Conservation (phyloP, 768 basidiomycete genomes). For the Wakefieldia striispora region DNA sequence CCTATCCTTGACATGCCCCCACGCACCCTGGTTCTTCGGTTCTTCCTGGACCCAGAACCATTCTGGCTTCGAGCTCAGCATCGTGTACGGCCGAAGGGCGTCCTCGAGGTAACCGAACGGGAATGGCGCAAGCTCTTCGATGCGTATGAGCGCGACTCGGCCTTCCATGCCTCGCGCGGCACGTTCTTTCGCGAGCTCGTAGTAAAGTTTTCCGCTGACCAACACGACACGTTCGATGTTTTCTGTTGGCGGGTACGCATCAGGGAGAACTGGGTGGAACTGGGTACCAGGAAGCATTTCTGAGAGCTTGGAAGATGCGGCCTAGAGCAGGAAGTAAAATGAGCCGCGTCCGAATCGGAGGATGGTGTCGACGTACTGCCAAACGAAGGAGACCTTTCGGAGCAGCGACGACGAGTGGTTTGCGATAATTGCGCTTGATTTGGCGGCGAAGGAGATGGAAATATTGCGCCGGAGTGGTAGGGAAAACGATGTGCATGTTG, state of each 20-base stretch:
- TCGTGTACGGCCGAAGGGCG: constrained; percentile 45
- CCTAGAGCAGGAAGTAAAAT: constrained; percentile 39
- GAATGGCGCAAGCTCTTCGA: constrained; percentile 89
- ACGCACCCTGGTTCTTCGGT: constrained; percentile 85
- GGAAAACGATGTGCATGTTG: constrained; percentile 84
- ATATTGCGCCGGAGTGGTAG: constrained; percentile 88
- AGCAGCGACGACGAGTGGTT: constrained; percentile 79
- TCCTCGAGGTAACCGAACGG: constrained; percentile 58
- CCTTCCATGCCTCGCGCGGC: constrained; percentile 44
- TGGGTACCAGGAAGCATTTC: constrained; percentile 58
- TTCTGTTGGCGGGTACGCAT: constrained; percentile 34
- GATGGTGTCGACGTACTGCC: constrained; percentile 47
- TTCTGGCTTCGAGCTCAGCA: constrained; percentile 37
- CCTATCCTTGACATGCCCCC: constrained; percentile 59
- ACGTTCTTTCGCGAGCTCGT: constrained; percentile 77
- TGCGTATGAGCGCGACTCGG: constrained; percentile 64
- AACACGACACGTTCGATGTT: constrained; percentile 65
- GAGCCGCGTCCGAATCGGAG: background rate
- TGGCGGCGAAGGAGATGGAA: constrained; percentile 92
- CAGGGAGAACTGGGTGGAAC: constrained; percentile 70
- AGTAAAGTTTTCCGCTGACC: constrained; percentile 83
- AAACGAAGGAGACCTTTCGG: constrained; percentile 83
- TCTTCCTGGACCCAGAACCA: constrained; percentile 82
- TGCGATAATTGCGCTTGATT: constrained; percentile 80
- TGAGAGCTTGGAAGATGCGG: constrained; percentile 63